phyloP scores from a whole-genome alignment of 768 basidiomycete species.

The Leucocoprinus birnbaumii region DNA sequence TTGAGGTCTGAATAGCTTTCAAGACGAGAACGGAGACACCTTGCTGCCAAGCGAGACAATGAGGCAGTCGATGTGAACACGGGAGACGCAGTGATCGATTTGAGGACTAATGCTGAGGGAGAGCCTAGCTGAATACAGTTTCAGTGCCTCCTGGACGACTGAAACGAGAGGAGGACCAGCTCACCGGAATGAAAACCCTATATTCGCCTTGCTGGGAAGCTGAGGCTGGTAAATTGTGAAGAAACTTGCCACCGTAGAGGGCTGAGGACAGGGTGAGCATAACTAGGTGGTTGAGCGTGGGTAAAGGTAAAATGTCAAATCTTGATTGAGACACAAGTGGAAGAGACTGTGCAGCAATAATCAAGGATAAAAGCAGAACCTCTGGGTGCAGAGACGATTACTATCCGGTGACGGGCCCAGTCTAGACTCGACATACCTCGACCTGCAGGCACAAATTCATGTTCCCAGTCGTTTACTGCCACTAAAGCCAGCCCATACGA shows the following conservation, averaged over 20 bases:
- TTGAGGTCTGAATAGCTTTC: slow-evolving; percentile 28
- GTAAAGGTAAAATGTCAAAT: slow-evolving; percentile 59
- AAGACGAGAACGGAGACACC: slow-evolving; percentile 27
- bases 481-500: slow-evolving; percentile 24
- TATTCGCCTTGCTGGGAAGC: slow-evolving; percentile 23
- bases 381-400: slow-evolving; percentile 23
- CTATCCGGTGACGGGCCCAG: neutral
- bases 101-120: slow-evolving; percentile 30
- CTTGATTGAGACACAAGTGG: slow-evolving; percentile 51
- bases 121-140: slow-evolving; percentile 23
- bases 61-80: slow-evolving; percentile 29
- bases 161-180: slow-evolving; percentile 3
- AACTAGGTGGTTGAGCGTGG: slow-evolving; percentile 30
- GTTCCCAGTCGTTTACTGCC: slow-evolving; percentile 49
- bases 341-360: slow-evolving; percentile 60
- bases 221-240: slow-evolving; percentile 37
- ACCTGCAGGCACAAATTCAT: slow-evolving; percentile 58
- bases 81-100: slow-evolving; percentile 32
- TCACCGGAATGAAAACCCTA: slow-evolving; percentile 28
- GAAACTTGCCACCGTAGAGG: slow-evolving; percentile 55
- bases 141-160: neutral
- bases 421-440: slow-evolving; percentile 30
- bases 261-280: slow-evolving; percentile 50
- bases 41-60: slow-evolving; percentile 35
- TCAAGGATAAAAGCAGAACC: slow-evolving; percentile 46